These are phyloP conservation scores for Panaeolus papilionaceus DNA, from an alignment of 768 basidiomycete genomes.

Conservation along the genomic window DNA sequence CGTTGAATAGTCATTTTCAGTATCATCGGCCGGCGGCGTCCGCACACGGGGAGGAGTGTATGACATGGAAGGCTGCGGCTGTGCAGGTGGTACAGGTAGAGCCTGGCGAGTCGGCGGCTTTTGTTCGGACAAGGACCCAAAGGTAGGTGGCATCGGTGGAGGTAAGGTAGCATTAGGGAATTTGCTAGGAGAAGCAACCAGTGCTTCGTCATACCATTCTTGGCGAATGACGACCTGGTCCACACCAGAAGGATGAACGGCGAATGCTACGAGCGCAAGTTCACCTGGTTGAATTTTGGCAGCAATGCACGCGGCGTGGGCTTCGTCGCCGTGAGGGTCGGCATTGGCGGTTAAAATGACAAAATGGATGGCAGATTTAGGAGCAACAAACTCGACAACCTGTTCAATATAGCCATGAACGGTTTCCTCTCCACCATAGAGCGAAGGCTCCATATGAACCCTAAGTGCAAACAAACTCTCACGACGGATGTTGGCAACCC, in stretches of 20 bases:
- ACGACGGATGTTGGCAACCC: constrained; percentile 86
- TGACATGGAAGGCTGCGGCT: constrained; percentile 31
- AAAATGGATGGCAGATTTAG: constrained; percentile 88
- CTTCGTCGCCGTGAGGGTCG: constrained; percentile 83
- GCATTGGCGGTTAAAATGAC: constrained; percentile 87
- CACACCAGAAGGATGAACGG: constrained; percentile 88
- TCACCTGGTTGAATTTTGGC: constrained; percentile 80
- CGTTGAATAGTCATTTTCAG: constrained; percentile 73
- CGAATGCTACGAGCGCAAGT: constrained; percentile 84
- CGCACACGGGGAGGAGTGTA: constrained; percentile 53
- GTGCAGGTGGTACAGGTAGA: constrained; percentile 31
- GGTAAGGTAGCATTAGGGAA: constrained; percentile 55
- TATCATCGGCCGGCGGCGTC: constrained; percentile 79
- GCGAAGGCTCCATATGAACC: constrained; percentile 69
- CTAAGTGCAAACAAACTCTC: constrained; percentile 86
- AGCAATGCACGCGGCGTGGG: constrained; percentile 82
- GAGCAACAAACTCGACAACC: constrained; percentile 81
- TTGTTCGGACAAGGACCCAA: constrained; percentile 29
- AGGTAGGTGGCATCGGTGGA: constrained; percentile 29
- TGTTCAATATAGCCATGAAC: constrained; percentile 78
- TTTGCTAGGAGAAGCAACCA: constrained; percentile 61
- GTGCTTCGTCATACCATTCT: constrained; percentile 83
- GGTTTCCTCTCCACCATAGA: constrained; percentile 64
- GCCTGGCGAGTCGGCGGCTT: constrained; percentile 23
- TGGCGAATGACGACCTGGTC: constrained; percentile 87